Evolutionary conservation across 495 filamentous ascomycete genomes (phyloP).

Genomic region (Penicillium cosmopolitanum): DNA sequence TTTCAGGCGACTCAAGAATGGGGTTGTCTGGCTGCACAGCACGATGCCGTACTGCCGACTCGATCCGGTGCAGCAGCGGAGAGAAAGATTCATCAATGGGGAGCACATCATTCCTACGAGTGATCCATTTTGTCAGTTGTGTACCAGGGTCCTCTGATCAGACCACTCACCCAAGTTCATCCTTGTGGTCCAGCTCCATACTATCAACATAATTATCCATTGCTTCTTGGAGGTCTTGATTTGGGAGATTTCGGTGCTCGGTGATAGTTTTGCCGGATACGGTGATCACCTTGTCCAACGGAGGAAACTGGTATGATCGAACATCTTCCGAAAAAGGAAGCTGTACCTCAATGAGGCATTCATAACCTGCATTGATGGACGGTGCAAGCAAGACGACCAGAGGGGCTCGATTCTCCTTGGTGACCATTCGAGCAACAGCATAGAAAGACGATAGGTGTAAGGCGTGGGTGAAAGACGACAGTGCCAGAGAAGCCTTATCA

Average conservation of each 20-base stretch:
- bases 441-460: constrained; percentile 85
- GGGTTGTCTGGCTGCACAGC: constrained; percentile 74
- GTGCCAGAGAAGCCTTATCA: constrained; percentile 72
- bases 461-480: constrained; percentile 89
- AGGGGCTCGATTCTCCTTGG: constrained; percentile 77
- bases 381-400: constrained; percentile 81
- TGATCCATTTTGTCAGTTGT: constrained; percentile 27
- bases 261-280: constrained; percentile 82
- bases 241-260: constrained; percentile 87
- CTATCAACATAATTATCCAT: constrained; percentile 92
- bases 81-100: constrained; percentile 84
- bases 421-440: constrained; percentile 83
- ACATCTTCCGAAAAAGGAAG: constrained; percentile 96
- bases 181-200: constrained; percentile 78
- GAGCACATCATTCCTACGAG: constrained; percentile 71
- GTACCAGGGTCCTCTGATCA: neutral
- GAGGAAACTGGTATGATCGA: constrained; percentile 85
- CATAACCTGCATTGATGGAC: constrained; percentile 77
- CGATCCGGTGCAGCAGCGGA: constrained; percentile 89
- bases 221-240: constrained; percentile 67
- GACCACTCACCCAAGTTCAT: constrained; percentile 72
- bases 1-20: constrained; percentile 66
- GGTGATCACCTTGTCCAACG: constrained; percentile 84
- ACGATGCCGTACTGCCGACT: constrained; percentile 79
- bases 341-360: constrained; percentile 88